These are phyloP conservation scores for Pleurotus tuber-regium DNA, from an alignment of 768 basidiomycete genomes.

Conservation along the genomic window DNA sequence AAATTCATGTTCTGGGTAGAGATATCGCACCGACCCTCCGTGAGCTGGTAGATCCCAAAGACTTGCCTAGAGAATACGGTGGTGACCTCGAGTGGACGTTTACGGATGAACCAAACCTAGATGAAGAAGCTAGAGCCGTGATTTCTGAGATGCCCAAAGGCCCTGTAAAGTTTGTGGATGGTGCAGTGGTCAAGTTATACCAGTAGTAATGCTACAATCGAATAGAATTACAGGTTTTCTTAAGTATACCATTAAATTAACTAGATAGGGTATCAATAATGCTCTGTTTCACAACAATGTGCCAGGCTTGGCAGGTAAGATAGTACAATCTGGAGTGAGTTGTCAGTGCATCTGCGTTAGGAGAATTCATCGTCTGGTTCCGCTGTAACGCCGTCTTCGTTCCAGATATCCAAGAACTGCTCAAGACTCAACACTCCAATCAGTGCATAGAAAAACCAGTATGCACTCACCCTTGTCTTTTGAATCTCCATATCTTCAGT, in stretches of 20 bases:
- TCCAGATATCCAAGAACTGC: constrained; percentile 82
- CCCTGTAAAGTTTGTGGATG: constrained; percentile 48
- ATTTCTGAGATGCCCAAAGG: constrained; percentile 57
- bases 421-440: constrained; percentile 24
- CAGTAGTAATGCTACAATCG: too few species aligned
- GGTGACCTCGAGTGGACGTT: constrained; percentile 73
- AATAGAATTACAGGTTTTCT: too few species aligned
- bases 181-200: constrained; percentile 27
- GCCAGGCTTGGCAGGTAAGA: too few species aligned
- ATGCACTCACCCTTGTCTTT: constrained; percentile 54
- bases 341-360: constrained; percentile 18
- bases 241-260: background rate
- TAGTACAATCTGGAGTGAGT: constrained; percentile 1
- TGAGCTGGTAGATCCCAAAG: constrained; percentile 38
- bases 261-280: background rate
- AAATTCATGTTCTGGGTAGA: constrained; percentile 72
- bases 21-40: constrained; percentile 53
- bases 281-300: background rate
- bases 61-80: constrained; percentile 71
- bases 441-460: background rate
- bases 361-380: constrained; percentile 57
- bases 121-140: constrained; percentile 45
- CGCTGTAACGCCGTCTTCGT: constrained; percentile 70
- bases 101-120: constrained; percentile 64
- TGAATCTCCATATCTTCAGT: constrained; percentile 62